Percentiles rank a stretch among this genome's conserved stretches.
Conservation (phyloP, 2,329 filamentous ascomycete species). For the Colletotrichum sp. region DNA sequence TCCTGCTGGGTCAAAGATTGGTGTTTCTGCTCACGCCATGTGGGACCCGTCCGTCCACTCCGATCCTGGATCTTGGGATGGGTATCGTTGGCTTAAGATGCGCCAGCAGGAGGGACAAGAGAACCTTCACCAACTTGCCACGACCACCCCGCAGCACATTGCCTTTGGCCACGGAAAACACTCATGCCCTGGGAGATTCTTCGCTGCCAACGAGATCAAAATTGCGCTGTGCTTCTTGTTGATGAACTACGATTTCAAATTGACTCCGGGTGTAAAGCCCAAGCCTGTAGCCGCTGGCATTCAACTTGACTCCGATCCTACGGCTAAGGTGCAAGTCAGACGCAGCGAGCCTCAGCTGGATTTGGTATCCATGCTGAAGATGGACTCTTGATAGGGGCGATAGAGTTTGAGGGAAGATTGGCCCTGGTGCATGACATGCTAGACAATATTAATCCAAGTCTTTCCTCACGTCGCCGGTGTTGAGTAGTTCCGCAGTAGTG, state of each 20-base stretch:
- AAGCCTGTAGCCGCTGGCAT: background rate
- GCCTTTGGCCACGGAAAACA: background rate
- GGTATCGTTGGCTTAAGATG: background rate
- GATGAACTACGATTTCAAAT: background rate
- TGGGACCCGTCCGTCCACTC: background rate
- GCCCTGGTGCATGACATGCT: background rate
- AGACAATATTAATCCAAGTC: background rate
- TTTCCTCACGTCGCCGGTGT: background rate
- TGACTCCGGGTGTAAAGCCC: background rate
- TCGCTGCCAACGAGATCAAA: background rate
- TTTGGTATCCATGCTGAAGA: background rate
- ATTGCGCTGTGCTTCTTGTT: background rate
- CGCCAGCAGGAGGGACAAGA: background rate
- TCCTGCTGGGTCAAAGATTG: background rate
- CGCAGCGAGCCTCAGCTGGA: background rate
- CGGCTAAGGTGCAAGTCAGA: background rate
- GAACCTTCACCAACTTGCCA: background rate
- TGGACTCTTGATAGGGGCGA: background rate
- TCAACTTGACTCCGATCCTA: background rate
- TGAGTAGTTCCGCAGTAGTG: background rate
- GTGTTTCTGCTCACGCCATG: background rate
- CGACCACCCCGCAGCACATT: background rate
- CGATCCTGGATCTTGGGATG: background rate
- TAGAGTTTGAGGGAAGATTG: background rate
- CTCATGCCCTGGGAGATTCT: background rate